Evolutionary conservation across 1,139 yeast genomes (phyloP), one percentile per base, ranked within the genome.

Genomic region (Ogataea hybrid): DNA sequence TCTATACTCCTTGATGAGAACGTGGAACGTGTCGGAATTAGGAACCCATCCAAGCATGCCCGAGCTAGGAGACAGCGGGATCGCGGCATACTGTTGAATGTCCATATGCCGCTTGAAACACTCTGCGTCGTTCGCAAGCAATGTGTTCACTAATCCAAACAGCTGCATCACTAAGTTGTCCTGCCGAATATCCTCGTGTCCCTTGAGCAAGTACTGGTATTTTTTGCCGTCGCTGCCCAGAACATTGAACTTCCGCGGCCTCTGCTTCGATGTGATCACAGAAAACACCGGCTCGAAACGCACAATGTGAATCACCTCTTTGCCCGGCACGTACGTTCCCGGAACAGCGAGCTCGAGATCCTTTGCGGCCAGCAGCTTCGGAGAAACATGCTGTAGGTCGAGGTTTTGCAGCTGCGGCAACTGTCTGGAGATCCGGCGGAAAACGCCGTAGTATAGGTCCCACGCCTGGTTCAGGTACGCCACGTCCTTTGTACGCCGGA

Each of bases 11-110:
- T 90, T 77, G 42, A 94, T 92, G 48, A 94, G 71, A 4, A 84
- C 90, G 64, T 94, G 98, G 78, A 94, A 84, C 0, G 99, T 94
- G 58, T 94, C 98, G 59, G 95, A 84, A 58, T 92, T 90, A 7
- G 96, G 92, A 23, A 94, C 98, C 97, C 97, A 94, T 0, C 97
- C 96, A 35, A 92, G 67, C 40, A 94, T 67, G 49, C 99, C 99
- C n/a, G 96, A 89, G 58, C 88, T 89, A 18, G 98, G 99, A 2
- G 97, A 89, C 39, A 94, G 68, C 8, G 99, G 98, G 54, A 86
- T 90, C 0, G 97, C 97, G 0, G 96, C 81, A 64, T 81, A 92
- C 52, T 84, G 81, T 56, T 89, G 97, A 49, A 94, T 90, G 59
- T 86, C 95, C 65, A 94, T 72, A 63, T 94, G 98, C 51, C 99